Percentiles rank a stretch among this genome's conserved stretches.
Conservation (phyloP, 345 rosid genomes). For the Melaleuca quinquenervia region DNA sequence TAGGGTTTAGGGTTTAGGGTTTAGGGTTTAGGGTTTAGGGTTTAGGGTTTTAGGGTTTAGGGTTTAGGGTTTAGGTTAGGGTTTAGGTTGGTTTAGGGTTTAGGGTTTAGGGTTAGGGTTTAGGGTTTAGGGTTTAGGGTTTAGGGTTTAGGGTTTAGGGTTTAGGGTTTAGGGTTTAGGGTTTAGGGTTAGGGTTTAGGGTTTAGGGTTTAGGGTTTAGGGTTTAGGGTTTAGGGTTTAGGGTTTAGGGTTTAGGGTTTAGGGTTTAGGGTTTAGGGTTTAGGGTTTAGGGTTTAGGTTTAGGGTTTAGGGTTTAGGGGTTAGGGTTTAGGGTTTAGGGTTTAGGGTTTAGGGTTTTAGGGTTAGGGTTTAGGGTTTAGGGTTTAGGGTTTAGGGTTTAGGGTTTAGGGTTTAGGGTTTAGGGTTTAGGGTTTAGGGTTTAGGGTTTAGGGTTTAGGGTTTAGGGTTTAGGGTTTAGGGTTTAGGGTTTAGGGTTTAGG, state of each 20-base stretch:
- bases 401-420: slow-evolving; percentile 15
- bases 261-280: slow-evolving; percentile 7
- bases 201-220: slow-evolving; percentile 9
- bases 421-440: slow-evolving; percentile 12
- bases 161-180: slow-evolving; percentile 15
- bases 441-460: background rate
- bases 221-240: slow-evolving; percentile 5
- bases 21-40: no score
- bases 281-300: slow-evolving; percentile 6
- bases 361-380: slow-evolving; percentile 5
- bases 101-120: slow-evolving; percentile 1
- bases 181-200: slow-evolving; percentile 7
- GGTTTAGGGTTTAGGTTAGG: no score
- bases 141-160: slow-evolving; percentile 11
- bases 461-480: background rate
- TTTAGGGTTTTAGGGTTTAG: no score
- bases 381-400: slow-evolving; percentile 10
- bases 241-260: slow-evolving; percentile 12
- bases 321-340: slow-evolving; percentile 10
- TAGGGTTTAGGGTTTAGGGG: slow-evolving; percentile 9
- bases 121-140: background rate
- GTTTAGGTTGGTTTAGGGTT: slow-evolving; percentile 4
- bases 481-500: slow-evolving; percentile 1
- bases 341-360: slow-evolving; percentile 15
- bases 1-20: no score